Conservation (phyloP, 495 filamentous ascomycete genomes). For the Patellaria atrata region DNA sequence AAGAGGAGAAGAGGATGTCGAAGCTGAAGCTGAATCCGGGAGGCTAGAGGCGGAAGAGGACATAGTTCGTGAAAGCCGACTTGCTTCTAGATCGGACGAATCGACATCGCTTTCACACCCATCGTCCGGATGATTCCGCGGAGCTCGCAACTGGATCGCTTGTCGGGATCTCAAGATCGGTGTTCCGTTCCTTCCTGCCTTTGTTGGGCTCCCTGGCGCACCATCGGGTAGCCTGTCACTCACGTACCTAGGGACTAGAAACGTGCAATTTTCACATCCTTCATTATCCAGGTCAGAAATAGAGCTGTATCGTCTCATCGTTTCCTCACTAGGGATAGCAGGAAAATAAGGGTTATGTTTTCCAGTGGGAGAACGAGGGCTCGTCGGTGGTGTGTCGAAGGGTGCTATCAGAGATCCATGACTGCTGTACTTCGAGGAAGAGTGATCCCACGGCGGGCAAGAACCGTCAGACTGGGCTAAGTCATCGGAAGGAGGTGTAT, state of each 20-base stretch:
- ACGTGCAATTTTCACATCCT: conserved; percentile 44
- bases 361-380: conserved; percentile 29
- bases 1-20: conserved; percentile 11
- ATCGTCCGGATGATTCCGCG: conserved; percentile 1
- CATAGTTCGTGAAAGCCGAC: conserved; percentile 17
- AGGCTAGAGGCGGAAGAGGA: conserved; percentile 5
- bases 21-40: conserved; percentile 12
- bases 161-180: conserved; percentile 44
- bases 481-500: conserved; percentile 20
- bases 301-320: conserved; percentile 19
- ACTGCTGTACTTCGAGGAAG: too few relatives aligned
- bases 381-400: conserved; percentile 48
- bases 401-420: conserved; percentile 27
- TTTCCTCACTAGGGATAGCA: conserved; percentile 27
- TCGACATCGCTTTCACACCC: conserved; percentile 17
- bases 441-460: too few relatives aligned
- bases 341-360: conserved; percentile 24
- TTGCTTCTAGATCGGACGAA: conserved; percentile 17
- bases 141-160: conserved; percentile 23
- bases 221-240: conserved; percentile 40
- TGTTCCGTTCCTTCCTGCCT: conserved; percentile 38
- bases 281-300: conserved; percentile 35
- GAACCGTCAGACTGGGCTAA: conserved; percentile 9
- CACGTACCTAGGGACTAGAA: conserved; percentile 40
- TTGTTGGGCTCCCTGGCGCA: conserved; percentile 35